Percentiles rank a stretch among this genome's conserved stretches.
Conservation (phyloP, 2,329 filamentous ascomycete genomes). For the Metarhizium rileyi region DNA sequence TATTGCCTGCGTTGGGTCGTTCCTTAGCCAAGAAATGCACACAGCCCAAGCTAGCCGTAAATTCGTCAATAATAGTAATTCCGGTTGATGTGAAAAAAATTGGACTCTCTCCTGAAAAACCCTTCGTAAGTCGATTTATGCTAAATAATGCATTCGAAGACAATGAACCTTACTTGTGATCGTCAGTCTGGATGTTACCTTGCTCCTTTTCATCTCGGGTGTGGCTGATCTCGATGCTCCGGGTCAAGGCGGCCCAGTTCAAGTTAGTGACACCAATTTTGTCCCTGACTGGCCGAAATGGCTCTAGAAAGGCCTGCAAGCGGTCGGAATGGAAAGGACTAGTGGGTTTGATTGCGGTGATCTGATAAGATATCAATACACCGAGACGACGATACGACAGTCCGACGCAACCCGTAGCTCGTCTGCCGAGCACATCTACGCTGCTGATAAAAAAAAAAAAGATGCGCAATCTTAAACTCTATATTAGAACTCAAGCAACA, state of each 20-base stretch:
- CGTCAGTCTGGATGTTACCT: too few species aligned
- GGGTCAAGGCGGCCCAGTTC: slow-evolving; percentile 13
- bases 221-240: slow-evolving; percentile 14
- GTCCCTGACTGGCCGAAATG: slow-evolving; percentile 13
- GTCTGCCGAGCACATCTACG: slow-evolving; percentile 17
- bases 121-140: too few species aligned
- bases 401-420: slow-evolving; percentile 16
- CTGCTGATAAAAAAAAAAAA: slow-evolving; percentile 15
- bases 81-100: too few species aligned
- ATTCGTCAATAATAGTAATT: too few species aligned
- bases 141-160: too few species aligned
- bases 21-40: too few species aligned
- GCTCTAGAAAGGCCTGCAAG: slow-evolving; percentile 16
- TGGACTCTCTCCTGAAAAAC: too few species aligned
- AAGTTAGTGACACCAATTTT: slow-evolving; percentile 18
- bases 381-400: slow-evolving; percentile 12
- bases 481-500: slow-evolving; percentile 30
- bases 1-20: too few species aligned
- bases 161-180: too few species aligned
- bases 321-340: slow-evolving; percentile 16
- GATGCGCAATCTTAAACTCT: slow-evolving; percentile 26
- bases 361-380: slow-evolving; percentile 16
- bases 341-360: slow-evolving; percentile 13
- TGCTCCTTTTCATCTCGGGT: too few species aligned
- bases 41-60: too few species aligned